Evolutionary conservation across 495 filamentous ascomycete genomes (phyloP), one percentile per base, ranked within the genome.

Genomic region (Trypethelium eluteriae): DNA sequence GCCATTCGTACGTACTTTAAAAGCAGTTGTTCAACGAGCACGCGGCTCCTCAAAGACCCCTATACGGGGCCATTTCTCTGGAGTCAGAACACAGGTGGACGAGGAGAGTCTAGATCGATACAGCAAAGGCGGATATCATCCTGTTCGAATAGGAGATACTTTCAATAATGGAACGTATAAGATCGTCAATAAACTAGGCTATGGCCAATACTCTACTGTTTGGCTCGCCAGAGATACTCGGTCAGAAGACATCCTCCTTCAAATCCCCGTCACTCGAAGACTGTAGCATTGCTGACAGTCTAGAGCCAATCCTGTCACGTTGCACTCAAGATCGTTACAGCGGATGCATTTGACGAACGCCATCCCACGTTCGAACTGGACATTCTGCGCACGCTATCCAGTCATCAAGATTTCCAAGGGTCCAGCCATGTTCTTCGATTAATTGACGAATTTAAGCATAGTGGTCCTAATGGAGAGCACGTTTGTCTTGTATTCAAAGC

Each of bases 381-480:
- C 12, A 35, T 65, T 32, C 38, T 65, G 0, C 63, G 65, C 66
- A 39, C 68, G 69, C 44, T 70, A 65, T 18, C 64, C 71, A 34
- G 69, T 72, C 6, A 49, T 74, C 25, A 62, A 67, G 12, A 64
- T 71, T 39, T 68, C 67, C 39, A 39, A 68, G 47, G 56, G 63
- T 41, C 67, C 34, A 3, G 68, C 7, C 69, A 71, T 18, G 65
- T 69, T 38, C 68, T 69, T 0, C 16, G 69, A 2, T 68, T 74
- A 2, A 11, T 75, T 11, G 74, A 75, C 34, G 65, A 70, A 35
- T 79, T 79, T 61, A 68, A 66, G 12, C 50, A 76, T 38, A 39
- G 74, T 1, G 76, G 77, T 3, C 78, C 77, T 0, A 79, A 78
- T 50, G 77, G 76, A 12, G 62, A 36, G 3, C 78, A 80, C 67